Conservation (phyloP, 345 rosid species). For the Balakata baccata region DNA sequence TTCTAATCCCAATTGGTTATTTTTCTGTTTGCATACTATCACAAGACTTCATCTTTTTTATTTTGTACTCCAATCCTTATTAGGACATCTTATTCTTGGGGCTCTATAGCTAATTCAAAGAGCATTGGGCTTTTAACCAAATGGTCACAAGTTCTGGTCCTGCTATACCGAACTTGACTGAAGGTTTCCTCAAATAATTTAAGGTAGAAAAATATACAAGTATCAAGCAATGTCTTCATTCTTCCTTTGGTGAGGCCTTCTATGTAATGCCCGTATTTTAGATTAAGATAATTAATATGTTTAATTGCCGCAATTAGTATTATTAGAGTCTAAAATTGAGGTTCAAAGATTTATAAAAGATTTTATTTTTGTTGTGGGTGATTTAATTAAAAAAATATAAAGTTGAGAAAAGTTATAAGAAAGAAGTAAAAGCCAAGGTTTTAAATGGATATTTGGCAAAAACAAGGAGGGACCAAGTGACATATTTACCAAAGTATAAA, state of each 20-base stretch:
- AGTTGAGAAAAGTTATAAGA: too few species aligned
- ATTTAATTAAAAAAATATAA: too few species aligned
- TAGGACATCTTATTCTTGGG: not conserved
- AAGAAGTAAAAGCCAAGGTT: too few species aligned
- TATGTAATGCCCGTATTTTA: too few species aligned
- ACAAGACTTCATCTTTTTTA: not conserved
- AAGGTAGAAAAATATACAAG: not conserved
- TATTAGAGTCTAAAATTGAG: too few species aligned
- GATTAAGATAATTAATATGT: too few species aligned
- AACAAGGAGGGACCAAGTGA: too few species aligned
- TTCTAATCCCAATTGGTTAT: not conserved
- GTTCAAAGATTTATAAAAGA: too few species aligned
- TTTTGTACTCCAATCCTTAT: not conserved
- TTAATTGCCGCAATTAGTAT: too few species aligned
- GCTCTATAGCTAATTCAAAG: not conserved
- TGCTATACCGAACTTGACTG: not conserved
- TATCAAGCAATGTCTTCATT: not conserved
- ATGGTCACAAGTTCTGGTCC: not conserved
- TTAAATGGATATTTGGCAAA: too few species aligned
- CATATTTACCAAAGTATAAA: too few species aligned
- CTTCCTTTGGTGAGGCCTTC: not conserved
- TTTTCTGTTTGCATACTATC: not conserved
- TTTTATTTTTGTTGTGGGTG: too few species aligned
- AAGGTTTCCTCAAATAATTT: not conserved
- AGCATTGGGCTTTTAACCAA: not conserved